Conservation (phyloP, 257 asterid species). For the Solanum medicagineum region DNA sequence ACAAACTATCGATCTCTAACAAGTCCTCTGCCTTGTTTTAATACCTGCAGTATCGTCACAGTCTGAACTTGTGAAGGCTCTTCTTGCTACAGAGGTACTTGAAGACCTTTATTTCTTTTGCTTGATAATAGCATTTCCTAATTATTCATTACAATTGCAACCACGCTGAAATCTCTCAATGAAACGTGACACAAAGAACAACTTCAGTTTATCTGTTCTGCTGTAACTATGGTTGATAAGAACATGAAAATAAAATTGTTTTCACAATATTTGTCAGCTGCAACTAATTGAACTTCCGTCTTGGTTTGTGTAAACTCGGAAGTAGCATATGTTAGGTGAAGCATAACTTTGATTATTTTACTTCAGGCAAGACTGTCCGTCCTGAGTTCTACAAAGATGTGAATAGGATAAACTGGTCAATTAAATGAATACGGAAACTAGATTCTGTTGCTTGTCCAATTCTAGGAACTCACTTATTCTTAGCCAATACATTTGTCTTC, state of each 20-base stretch:
- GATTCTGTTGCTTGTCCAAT: not conserved
- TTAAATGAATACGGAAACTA: not conserved
- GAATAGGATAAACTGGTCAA: not conserved
- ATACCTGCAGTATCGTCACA: constrained; percentile 62
- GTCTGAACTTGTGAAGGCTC: constrained; percentile 68
- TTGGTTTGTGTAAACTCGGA: not conserved
- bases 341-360: not conserved
- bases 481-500: not conserved
- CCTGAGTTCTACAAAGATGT: not conserved
- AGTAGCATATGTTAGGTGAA: not conserved
- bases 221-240: not conserved
- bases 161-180: not conserved
- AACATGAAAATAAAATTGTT: not conserved
- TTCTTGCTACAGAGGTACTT: constrained; percentile 77
- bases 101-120: not conserved
- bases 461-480: not conserved
- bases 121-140: not conserved
- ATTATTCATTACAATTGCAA: not conserved
- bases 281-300: not conserved
- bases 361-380: not conserved
- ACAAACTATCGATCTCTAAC: not conserved
- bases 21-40: not conserved
- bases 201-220: not conserved
- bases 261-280: not conserved
- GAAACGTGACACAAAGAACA: not conserved